Evolutionary conservation across 495 filamentous ascomycete genomes (phyloP).

Genomic region (Trichocladium uniseriatum): DNA sequence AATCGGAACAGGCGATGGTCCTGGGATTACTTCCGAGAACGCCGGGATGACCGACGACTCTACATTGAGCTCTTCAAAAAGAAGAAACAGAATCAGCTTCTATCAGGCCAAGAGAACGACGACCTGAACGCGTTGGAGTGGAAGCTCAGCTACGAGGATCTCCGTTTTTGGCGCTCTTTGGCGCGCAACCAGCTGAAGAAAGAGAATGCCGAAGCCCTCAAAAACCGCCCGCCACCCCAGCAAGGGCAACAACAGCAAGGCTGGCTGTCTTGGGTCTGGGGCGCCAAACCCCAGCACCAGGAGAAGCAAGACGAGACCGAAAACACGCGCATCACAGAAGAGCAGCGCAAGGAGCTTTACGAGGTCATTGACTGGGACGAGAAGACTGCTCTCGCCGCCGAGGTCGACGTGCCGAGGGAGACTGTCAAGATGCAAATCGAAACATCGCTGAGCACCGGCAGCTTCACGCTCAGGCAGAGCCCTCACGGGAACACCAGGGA

Average conservation of each 20-base stretch:
- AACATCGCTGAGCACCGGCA: constrained; percentile 79
- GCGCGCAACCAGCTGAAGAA: constrained; percentile 91
- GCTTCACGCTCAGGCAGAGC: constrained; percentile 83
- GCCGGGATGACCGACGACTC: constrained; percentile 75
- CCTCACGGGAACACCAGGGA: constrained; percentile 72
- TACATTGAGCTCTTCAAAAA: constrained; percentile 97
- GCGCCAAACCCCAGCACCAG: constrained; percentile 53
- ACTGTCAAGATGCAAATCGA: constrained; percentile 88
- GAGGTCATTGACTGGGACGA: constrained; percentile 97
- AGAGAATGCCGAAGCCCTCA: constrained; percentile 72
- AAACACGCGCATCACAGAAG: constrained; percentile 76
- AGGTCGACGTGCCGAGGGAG: constrained; percentile 80
- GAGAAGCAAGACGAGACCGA: constrained; percentile 51
- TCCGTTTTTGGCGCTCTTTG: constrained; percentile 91
- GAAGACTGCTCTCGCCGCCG: constrained; percentile 78
- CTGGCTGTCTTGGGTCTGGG: constrained; percentile 87
- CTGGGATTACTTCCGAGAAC: constrained; percentile 88
- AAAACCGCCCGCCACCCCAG: constrained; percentile 36
- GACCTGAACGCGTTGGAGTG: constrained; percentile 69
- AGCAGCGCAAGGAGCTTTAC: constrained; percentile 93
- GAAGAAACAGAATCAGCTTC: constrained; percentile 65
- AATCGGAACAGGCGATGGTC: constrained; percentile 84
- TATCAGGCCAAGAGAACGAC: constrained; percentile 58
- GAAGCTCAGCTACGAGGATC: constrained; percentile 89
- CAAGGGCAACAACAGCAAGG: constrained; percentile 53